Conservation (phyloP, 2,329 filamentous ascomycete genomes). For the Stromatinia cepivora region DNA sequence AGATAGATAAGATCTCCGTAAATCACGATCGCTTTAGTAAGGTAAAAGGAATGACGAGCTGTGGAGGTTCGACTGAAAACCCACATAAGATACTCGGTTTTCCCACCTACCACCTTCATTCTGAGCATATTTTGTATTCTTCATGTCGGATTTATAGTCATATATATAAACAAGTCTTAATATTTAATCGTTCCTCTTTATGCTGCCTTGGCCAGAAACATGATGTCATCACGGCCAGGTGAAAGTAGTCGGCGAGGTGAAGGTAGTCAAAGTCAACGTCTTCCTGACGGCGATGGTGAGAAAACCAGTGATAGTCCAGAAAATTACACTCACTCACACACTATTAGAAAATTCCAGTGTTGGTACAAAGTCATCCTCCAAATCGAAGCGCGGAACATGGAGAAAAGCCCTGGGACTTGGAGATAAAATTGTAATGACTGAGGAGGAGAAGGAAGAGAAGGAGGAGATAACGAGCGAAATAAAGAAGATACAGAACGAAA, state of each 20-base stretch:
- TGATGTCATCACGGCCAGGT: background rate
- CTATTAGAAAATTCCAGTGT: background rate
- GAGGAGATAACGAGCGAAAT: background rate
- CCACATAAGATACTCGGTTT: too few species aligned
- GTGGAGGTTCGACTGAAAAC: too few species aligned
- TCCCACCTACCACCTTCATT: background rate
- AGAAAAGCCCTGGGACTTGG: background rate
- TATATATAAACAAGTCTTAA: background rate
- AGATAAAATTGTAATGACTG: background rate
- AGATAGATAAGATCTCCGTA: too few species aligned
- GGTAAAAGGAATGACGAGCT: too few species aligned
- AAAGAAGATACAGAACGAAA: background rate
- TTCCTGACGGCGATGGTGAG: background rate
- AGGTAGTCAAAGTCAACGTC: background rate
- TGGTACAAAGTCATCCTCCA: background rate
- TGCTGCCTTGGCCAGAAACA: too few species aligned
- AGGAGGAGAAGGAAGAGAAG: background rate
- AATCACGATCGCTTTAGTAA: too few species aligned
- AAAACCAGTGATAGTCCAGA: background rate
- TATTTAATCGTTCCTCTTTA: background rate
- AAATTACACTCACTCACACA: background rate
- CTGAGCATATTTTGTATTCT: background rate
- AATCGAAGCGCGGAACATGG: background rate
- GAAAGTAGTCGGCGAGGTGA: background rate
- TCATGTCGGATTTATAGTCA: background rate